Evolutionary conservation across 176 grass and related monocot genomes (phyloP).

Genomic region (Olyra latifolia): DNA sequence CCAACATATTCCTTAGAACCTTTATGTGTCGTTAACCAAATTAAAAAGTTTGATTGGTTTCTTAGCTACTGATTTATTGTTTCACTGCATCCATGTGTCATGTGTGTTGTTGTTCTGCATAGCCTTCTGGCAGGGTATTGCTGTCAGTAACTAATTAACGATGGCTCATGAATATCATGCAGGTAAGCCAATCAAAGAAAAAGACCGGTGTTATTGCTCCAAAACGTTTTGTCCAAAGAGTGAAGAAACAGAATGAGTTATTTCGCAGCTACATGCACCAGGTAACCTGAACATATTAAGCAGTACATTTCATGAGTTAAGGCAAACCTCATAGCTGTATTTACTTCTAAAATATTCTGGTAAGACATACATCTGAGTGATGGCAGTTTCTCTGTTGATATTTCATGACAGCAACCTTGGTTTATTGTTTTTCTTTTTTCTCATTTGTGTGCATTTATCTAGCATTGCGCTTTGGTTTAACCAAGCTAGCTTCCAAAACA

Average conservation of each 20-base stretch:
- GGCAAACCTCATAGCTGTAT: background rate
- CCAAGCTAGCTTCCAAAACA: constrained; percentile 4
- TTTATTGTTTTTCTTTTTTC: constrained; percentile 13
- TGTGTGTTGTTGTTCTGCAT: constrained; percentile 6
- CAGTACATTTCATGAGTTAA: constrained; percentile 7
- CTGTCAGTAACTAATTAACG: background rate
- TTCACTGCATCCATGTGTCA: background rate
- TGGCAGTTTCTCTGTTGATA: background rate
- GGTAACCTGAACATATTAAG: constrained; percentile 44
- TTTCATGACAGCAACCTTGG: background rate
- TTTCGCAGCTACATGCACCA: constrained; percentile 99
- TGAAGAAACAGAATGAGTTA: constrained; percentile 96
- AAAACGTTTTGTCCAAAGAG: constrained; percentile 96
- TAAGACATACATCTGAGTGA: constrained; percentile 26
- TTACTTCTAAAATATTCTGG: background rate
- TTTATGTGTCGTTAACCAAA: background rate
- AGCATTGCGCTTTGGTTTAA: constrained; percentile 1
- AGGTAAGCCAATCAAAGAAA: constrained; percentile 98
- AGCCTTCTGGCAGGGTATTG: background rate
- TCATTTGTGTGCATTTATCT: background rate
- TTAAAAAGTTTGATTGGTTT: background rate
- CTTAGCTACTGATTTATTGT: background rate
- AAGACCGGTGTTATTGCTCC: constrained; percentile 97
- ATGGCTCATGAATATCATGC: constrained; percentile 19
- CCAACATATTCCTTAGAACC: background rate